Percentiles rank a stretch among this genome's conserved stretches.
Conservation (phyloP, 2,329 filamentous ascomycete genomes). For the Penicillium vulpinum region DNA sequence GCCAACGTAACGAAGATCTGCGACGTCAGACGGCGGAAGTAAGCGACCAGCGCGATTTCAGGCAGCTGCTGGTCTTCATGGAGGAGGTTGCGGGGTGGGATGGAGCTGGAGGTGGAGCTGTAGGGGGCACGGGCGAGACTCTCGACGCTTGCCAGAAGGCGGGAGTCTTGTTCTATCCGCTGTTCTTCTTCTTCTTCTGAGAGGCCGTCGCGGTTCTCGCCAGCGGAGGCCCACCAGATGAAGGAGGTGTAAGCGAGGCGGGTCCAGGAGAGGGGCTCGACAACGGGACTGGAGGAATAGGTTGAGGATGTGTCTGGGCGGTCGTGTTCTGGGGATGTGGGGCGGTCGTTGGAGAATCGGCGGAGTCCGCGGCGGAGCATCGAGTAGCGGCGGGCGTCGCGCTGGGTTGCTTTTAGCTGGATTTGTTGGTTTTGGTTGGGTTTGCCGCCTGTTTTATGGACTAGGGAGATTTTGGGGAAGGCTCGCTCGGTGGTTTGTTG, state of each 20-base stretch:
- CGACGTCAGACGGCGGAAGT: constrained; percentile 51
- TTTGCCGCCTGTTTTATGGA: constrained; percentile 58
- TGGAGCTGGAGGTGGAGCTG: neutral
- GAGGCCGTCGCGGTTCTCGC: constrained; percentile 57
- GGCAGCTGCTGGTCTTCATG: constrained; percentile 38
- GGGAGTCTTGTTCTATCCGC: constrained; percentile 46
- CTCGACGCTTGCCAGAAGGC: constrained; percentile 41
- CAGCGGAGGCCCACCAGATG: constrained; percentile 68
- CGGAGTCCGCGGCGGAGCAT: constrained; percentile 65
- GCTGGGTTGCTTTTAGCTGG: constrained; percentile 77
- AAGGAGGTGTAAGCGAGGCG: constrained; percentile 62
- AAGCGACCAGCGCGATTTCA: constrained; percentile 51
- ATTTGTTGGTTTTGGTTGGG: constrained; percentile 29
- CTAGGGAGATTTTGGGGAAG: constrained; percentile 74
- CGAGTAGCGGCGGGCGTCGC: constrained; percentile 79
- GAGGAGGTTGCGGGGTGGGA: constrained; percentile 29
- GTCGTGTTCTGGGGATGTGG: constrained; percentile 26
- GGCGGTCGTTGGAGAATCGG: constrained; percentile 27
- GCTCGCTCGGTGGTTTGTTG: constrained; percentile 59
- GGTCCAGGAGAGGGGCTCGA: constrained; percentile 61
- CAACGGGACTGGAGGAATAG: constrained; percentile 46
- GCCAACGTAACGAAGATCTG: constrained; percentile 48
- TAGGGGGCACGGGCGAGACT: constrained; percentile 29
- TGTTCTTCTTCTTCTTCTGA: constrained; percentile 55
- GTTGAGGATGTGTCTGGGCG: constrained; percentile 43